Base-by-base conservation (phyloP, 129 eudicot genomes). In the Centaurea solstitialis region DNA sequence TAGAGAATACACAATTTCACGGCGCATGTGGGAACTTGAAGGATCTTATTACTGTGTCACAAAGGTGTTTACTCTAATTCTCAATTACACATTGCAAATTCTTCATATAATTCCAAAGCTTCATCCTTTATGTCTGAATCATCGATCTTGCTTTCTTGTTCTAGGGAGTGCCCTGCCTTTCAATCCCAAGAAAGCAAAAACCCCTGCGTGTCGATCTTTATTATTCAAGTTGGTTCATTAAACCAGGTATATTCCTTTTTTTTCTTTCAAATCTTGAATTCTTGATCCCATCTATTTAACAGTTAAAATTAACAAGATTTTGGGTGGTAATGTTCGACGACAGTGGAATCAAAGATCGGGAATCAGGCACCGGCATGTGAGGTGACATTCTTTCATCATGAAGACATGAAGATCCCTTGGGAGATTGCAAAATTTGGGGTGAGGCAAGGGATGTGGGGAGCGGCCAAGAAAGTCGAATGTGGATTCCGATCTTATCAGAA, bases 391-490 rank as follows among this genome's bases (percentile, higher is more conserved):
- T 91, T 91, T 70, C 97, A 93, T 66, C 88, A 91, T 9, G 97
- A 93, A 85, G 97, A 93, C 66, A 91, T 93, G 98, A 94, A 94
- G 24, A 93, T 93, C 79, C 97, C 97, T 2, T 81, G 94, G 89
- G 94, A 93, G 80, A 86, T 93, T 13, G 98, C 93, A 4, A 93
- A 88, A 76, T 88, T 89, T 70, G 98, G 97, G 37, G 90, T 93
- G 9, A 76, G 87, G 17, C 98, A 86, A 70, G 98, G 94, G 39
- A 93, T 93, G 92, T 91, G 90, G 96, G 91, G 92, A 50, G 74
- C 89, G 5, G 89, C 90, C 61, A 89, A 79, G 79, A 93, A 91
- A 64, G 89, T 89, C 11, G 97, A 91, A 17, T 87, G 90, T 9
- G 98, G 97, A 7, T 86, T 93, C 21, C 90, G 93, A 18, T 86